A percentile compares a stretch with the other conserved stretches of the same genome.
phyloP scores from a whole-genome alignment of 768 basidiomycete genomes.

The Ramaria rubella region DNA sequence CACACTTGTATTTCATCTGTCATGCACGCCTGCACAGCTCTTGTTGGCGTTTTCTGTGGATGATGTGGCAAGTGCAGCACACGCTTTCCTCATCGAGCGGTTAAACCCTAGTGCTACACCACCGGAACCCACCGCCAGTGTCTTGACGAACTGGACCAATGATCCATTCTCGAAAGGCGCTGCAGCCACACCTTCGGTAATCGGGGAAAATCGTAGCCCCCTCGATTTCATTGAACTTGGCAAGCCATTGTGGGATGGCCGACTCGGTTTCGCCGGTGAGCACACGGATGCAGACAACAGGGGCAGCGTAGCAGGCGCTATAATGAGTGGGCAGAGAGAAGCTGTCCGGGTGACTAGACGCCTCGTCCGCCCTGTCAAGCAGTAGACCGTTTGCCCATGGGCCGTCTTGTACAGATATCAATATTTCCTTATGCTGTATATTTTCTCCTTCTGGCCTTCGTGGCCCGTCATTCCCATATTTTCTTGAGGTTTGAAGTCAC shows the following conservation, averaged over 20 bases:
- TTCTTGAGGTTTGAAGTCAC: no score
- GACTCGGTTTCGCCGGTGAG: slow-evolving; percentile 35
- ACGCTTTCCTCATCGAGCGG: slow-evolving; percentile 13
- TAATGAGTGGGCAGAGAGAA: slow-evolving; percentile 31
- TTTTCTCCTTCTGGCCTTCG: no score
- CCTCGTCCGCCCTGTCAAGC: no score
- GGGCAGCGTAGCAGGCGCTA: slow-evolving; percentile 31
- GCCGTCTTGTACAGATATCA: no score
- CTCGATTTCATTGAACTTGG: slow-evolving; percentile 30
- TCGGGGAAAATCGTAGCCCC: slow-evolving; percentile 20
- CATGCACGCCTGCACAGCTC: slow-evolving; percentile 9
- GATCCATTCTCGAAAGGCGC: slow-evolving; percentile 31
- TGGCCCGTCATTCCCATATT: no score
- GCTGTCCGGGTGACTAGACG: slow-evolving; percentile 22
- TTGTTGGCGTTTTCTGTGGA: slow-evolving; percentile 4
- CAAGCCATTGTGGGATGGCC: slow-evolving; percentile 26
- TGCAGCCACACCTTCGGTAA: slow-evolving; percentile 27
- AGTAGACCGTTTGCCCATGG: no score
- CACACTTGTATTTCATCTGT: slow-evolving; percentile 20
- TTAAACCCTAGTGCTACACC: neutral
- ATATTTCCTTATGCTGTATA: no score
- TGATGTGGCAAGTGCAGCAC: slow-evolving; percentile 9
- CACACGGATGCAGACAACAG: slow-evolving; percentile 34
- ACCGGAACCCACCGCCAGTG: slow-evolving; percentile 13
- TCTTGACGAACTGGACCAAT: slow-evolving; percentile 27